Conservation (phyloP, 495 filamentous ascomycete genomes). For the Daldinia decipiens region DNA sequence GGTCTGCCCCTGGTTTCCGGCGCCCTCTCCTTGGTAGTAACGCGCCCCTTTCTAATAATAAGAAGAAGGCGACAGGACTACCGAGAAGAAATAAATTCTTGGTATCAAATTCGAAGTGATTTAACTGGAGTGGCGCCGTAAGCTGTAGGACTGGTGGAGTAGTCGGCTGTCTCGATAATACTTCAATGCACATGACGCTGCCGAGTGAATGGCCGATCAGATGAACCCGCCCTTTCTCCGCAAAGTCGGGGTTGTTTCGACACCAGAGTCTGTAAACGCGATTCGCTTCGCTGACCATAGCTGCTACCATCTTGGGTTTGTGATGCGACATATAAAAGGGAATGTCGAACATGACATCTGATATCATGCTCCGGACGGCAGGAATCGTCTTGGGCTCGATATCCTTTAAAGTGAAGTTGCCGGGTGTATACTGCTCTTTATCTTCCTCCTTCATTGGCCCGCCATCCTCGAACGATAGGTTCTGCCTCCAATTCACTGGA, state of each 20-base stretch:
- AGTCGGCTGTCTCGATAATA: constrained; percentile 88
- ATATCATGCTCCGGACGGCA: constrained; percentile 87
- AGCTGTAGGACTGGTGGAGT: constrained; percentile 64
- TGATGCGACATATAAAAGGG: constrained; percentile 97
- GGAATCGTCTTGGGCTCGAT: constrained; percentile 93
- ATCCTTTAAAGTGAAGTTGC: constrained; percentile 81
- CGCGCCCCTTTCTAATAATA: constrained; percentile 83
- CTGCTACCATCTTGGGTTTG: constrained; percentile 91
- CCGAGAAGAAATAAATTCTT: constrained; percentile 89
- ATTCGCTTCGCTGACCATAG: constrained; percentile 91
- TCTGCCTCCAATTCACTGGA: constrained; percentile 86
- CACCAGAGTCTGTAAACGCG: constrained; percentile 94
- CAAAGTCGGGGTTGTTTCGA: constrained; percentile 86
- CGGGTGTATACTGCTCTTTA: constrained; percentile 62
- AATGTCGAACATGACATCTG: constrained; percentile 97
- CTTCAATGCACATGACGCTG: constrained; percentile 91
- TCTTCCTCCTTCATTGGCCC: constrained; percentile 61
- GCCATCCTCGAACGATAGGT: constrained; percentile 83
- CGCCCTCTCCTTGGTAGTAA: constrained; percentile 82
- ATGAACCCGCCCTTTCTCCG: constrained; percentile 83
- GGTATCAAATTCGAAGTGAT: constrained; percentile 89
- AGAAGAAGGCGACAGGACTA: constrained; percentile 93
- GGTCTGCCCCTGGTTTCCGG: constrained; percentile 76
- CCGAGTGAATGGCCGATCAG: constrained; percentile 93
- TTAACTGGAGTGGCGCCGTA: constrained; percentile 56